These are phyloP conservation scores for Puccinia hordei DNA, from an alignment of 1,284 basidiomycete genomes.

Conservation along the genomic window DNA sequence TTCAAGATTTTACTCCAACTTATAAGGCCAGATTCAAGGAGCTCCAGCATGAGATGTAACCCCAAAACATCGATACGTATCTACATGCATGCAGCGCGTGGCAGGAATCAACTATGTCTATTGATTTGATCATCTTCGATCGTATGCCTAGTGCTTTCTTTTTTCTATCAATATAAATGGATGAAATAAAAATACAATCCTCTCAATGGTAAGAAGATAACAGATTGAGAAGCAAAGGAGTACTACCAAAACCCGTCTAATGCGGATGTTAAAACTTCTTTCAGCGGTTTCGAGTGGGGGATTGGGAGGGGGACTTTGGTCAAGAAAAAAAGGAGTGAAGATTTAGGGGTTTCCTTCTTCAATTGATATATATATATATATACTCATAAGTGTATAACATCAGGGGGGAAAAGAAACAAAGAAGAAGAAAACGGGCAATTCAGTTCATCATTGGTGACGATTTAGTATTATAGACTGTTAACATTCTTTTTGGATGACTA, in stretches of 20 bases:
- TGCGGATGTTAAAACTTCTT: background rate
- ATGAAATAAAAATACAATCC: background rate
- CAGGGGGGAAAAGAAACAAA: background rate
- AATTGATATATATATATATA: background rate
- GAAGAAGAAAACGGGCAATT: constrained; percentile 8
- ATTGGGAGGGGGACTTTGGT: background rate
- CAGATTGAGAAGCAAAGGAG: background rate
- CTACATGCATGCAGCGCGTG: too few relatives aligned
- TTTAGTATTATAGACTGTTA: background rate
- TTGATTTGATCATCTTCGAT: background rate
- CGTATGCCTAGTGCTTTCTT: background rate
- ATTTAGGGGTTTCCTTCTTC: background rate
- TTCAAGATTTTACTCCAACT: too few relatives aligned
- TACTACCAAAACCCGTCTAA: background rate
- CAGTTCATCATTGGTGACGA: background rate
- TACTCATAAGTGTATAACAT: background rate
- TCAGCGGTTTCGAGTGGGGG: background rate
- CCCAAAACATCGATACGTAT: too few relatives aligned
- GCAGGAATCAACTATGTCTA: background rate
- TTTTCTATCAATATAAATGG: background rate
- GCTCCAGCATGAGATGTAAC: too few relatives aligned
- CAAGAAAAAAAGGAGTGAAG: background rate
- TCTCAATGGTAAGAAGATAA: background rate
- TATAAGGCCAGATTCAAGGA: too few relatives aligned
- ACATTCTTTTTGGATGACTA: background rate